Base-by-base conservation (phyloP, 2,329 filamentous ascomycete genomes). In the Lasiodiplodia theobromae region DNA sequence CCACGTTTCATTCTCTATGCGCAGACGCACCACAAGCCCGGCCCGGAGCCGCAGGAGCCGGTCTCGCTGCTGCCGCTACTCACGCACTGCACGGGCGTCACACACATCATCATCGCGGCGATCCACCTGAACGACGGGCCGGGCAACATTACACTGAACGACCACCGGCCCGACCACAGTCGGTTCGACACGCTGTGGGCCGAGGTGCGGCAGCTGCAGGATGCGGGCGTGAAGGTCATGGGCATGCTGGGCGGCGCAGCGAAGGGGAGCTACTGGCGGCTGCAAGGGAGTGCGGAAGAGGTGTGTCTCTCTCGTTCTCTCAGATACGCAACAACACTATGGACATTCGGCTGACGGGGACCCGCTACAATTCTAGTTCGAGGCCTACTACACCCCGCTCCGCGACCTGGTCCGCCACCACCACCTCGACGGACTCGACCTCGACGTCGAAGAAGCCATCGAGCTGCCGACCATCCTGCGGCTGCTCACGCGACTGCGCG, bases 221-320 rank as follows among this genome's bases (percentile, higher is more conserved):
- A 86, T 2, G 85, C 86, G 7, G 93, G 93, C 52, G 85, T 97
- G 71, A 93, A 91, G 74, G 88, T 97, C 14, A 85, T 97, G 77
- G 92, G 88, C 67, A 96, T 97, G 92, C 84, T 97, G 1, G 94
- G 94, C 49, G 94, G 94, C 18, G 93, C 94, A 2, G 93, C 93
- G 0, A 86, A 86, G 69, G 94, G 94, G 12, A 91, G 89, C 14
- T 97, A 87, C 76, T 81, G 84, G 60, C 84, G 87, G 67, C 69
- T 80, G 28, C 72, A 75, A 38, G 77, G 78, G 1, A 72, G 73
- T 10, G 77, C 78, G 4, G 76, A 78, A 8, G 52, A 69, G 44
- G 69, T 74, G 70, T 53, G 77, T 78, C 11, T 7, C 4, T n/a
- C 16, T 31, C 28, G 2, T 11, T n/a, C 23, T 40, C 1, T 14